Base-by-base conservation (phyloP, 192 early-diverging fungal genomes). In the Coemansia asiatica region DNA sequence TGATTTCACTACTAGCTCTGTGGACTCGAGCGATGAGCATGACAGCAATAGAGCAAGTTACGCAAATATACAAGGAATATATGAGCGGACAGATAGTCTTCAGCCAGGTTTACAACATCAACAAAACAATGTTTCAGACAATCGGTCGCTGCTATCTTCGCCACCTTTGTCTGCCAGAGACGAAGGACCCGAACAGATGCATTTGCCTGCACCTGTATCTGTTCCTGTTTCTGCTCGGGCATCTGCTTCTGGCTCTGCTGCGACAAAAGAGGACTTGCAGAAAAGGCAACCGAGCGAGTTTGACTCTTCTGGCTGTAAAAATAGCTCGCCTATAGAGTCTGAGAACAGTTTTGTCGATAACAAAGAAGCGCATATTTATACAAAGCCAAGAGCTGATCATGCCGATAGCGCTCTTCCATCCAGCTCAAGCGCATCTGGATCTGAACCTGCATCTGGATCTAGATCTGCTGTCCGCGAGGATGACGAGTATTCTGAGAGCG, bases 251-350 rank as follows among this genome's bases (percentile, higher is more conserved):
- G 40, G 15, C 15, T 12, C 8, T 44, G 8, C 8, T 44, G 8
- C 40, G 40, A 16, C 40, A 44, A 44, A 12, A 44, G 40, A 44
- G 15, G 40, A 13, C 2, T 1, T 44, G 40, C 40, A 9, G 15
- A 12, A 44, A 2, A 16, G 15, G 15, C 40, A 44, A 21, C 7
- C 22, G 19, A 6, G 4, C 49, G 22, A 1, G 49, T 21, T 21
- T 21, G 7, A 15, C 15, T 4, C 27, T 13, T 29, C 56, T 57
- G 57, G 23, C 23, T 1, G 6, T 13, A 40, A 1, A 28, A 56
- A 21, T 15, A 67, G 21, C 36, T 71, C 63, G 33, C 63, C 69
- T 16, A 60, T 64, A 16, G 69, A 71, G 57, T 65, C 69, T 4
- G 63, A 61, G 12, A 21, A n/a, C 8, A 66, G 63, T 28, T 72